A percentile compares a stretch with the other conserved stretches of the same genome.
phyloP scores from a whole-genome alignment of 2,329 filamentous ascomycete genomes.

The Diaporthe sp. region DNA sequence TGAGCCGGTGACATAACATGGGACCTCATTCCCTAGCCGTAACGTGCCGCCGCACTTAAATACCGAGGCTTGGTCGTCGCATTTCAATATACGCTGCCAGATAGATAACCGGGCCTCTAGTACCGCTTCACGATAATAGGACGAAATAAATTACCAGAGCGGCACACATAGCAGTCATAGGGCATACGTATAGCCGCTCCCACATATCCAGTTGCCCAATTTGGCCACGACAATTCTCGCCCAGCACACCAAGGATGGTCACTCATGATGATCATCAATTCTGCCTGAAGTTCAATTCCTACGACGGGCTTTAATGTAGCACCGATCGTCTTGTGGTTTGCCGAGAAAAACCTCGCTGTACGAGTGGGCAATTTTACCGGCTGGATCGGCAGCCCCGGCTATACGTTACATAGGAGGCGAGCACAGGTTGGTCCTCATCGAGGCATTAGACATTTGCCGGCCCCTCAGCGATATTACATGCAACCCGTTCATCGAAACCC shows the following conservation, averaged over 20 bases:
- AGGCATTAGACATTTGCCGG: constrained; percentile 1
- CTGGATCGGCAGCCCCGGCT: neutral
- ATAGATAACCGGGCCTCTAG: neutral
- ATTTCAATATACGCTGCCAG: neutral
- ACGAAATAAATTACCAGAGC: neutral
- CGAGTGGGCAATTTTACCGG: neutral
- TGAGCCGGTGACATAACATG: neutral
- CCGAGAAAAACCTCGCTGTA: neutral
- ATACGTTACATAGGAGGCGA: neutral
- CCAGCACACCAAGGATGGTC: neutral
- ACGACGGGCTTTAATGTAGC: neutral
- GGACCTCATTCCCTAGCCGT: neutral
- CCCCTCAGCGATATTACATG: neutral
- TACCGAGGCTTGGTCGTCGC: constrained; percentile 6
- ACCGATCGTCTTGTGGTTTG: neutral
- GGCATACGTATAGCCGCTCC: neutral
- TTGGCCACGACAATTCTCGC: neutral
- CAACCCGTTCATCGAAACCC: neutral
- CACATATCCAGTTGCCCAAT: neutral
- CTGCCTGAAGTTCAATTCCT: neutral
- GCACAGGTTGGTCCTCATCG: neutral
- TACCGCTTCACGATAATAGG: neutral
- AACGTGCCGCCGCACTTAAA: neutral
- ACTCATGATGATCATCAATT: constrained; percentile 13
- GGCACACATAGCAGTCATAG: neutral